Percentiles rank a stretch among this genome's conserved stretches.
These are phyloP conservation scores for Sanghuangporus sanghuang DNA, from an alignment of 1,284 basidiomycete species.

Conservation along the genomic window DNA sequence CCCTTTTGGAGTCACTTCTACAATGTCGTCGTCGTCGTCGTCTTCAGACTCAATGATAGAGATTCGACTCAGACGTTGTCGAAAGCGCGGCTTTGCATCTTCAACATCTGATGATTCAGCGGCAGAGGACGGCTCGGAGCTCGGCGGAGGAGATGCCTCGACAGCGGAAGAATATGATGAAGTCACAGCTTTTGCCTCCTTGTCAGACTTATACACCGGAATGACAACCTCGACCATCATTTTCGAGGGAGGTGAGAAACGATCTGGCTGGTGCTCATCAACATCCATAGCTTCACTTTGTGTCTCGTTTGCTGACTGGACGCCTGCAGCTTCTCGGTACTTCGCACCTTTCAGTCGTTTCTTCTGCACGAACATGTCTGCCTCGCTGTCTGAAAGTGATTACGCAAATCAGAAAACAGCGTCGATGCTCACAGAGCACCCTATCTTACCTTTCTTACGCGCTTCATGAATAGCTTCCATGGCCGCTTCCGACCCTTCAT, in stretches of 20 bases:
- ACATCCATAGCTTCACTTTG: conserved; percentile 9
- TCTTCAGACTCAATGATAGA: conserved; percentile 43
- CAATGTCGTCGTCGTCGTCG: conserved; percentile 20
- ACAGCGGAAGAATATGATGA: conserved; percentile 10
- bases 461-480: conserved; percentile 57
- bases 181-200: conserved; percentile 17
- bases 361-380: conserved; percentile 43
- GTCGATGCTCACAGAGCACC: background rate
- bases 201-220: conserved; percentile 19
- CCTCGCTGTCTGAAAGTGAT: conserved; percentile 36
- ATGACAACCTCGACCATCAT: conserved; percentile 52
- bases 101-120: conserved; percentile 24
- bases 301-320: conserved; percentile 19
- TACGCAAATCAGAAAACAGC: background rate
- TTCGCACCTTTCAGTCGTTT: conserved; percentile 73
- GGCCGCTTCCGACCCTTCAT: conserved; percentile 57
- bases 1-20: conserved; percentile 11
- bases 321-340: conserved; percentile 52
- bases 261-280: conserved; percentile 20
- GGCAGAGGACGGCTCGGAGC: conserved; percentile 20
- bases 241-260: conserved; percentile 34
- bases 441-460: conserved; percentile 48
- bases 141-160: conserved; percentile 11
- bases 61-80: conserved; percentile 29
- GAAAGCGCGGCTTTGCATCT: conserved; percentile 26